Evolutionary conservation across 192 early-diverging fungal genomes (phyloP).

Genomic region (Glomus cerebriforme): DNA sequence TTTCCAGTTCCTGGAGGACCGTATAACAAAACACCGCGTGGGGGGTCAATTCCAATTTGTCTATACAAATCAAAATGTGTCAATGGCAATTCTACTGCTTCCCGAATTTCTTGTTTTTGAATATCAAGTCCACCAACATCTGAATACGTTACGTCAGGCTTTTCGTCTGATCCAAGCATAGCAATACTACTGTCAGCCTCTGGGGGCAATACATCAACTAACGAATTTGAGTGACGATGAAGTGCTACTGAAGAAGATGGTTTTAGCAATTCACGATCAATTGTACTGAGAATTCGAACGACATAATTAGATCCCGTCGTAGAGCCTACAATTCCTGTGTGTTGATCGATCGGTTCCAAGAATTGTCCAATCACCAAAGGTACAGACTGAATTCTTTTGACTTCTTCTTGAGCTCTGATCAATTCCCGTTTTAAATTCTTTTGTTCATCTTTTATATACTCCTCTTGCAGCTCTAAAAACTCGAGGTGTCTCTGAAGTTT

Average conservation of each 20-base stretch:
- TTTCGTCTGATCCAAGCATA: slow-evolving; percentile 78
- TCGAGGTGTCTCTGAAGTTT: slow-evolving; percentile 94
- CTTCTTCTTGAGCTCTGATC: slow-evolving; percentile 93
- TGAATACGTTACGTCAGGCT: slow-evolving; percentile 77
- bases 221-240: slow-evolving; percentile 94
- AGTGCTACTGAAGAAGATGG: slow-evolving; percentile 92
- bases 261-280: slow-evolving; percentile 96
- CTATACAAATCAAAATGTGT: slow-evolving; percentile 98
- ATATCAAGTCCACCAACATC: slow-evolving; percentile 89
- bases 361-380: slow-evolving; percentile 99
- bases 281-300: slow-evolving; percentile 93
- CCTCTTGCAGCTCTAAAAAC: slow-evolving; percentile 95
- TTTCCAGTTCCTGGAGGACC: slow-evolving; percentile 99
- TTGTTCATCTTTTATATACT: slow-evolving; percentile 99
- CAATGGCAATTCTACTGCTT: slow-evolving; percentile 96
- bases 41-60: slow-evolving; percentile 99
- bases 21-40: slow-evolving; percentile 96
- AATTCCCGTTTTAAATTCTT: slow-evolving; percentile 95
- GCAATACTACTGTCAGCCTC: slow-evolving; percentile 93
- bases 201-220: slow-evolving; percentile 97
- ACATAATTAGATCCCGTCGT: slow-evolving; percentile 92
- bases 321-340: slow-evolving; percentile 93
- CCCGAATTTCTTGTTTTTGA: slow-evolving; percentile 91
- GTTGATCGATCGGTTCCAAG: slow-evolving; percentile 94
- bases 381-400: slow-evolving; percentile 97